Base-by-base conservation (phyloP, 192 early-diverging fungal genomes). In the Coemansia sp. region DNA sequence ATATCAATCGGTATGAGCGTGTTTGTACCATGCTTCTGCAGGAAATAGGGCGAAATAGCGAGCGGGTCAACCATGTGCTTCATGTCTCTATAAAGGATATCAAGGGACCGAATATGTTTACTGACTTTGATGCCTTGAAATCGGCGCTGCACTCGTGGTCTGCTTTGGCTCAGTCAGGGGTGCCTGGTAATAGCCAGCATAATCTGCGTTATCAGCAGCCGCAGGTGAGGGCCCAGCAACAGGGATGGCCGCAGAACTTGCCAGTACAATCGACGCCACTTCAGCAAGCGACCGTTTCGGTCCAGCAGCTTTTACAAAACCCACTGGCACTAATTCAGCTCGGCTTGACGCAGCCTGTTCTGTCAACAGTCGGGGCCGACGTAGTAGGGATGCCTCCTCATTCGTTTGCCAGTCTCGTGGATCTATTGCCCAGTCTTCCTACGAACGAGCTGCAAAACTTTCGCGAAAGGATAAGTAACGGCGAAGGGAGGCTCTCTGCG, bases 141-240 rank as follows among this genome's bases (percentile, higher is more conserved):
- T 42, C 39, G 0, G 39, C 13, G 39, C 13, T 42, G 39, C 4
- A 16, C 16, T 10, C 16, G 16, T 42, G 39, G 39, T 4, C 13
- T 25, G 25, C 8, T 53, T 11, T 1, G 22, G 51, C 27, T 16
- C 60, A 61, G 28, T 14, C 29, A 20, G 25, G 46, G 25, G 6
- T 60, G 11, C 7, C 6, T 9, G n/a, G n/a, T n/a, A n/a, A n/a
- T n/a, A n/a, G n/a, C n/a, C n/a, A n/a, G n/a, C n/a, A n/a, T n/a
- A n/a, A 55, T 0, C 35, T 24, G 49, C 60, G 52, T 36, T 49
- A 48, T 32, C 60, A 62, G 22, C 36, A 54, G 20, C 29, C 8
- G 18, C 61, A 63, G 18, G n/a, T n/a, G n/a, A n/a, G n/a, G n/a
- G 55, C 2, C 56, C 55, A 65, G 28, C 64, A 65, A 47, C 55